Conservation (phyloP, 371 early-diverging fungal species). For the Rhizomucor miehei region DNA sequence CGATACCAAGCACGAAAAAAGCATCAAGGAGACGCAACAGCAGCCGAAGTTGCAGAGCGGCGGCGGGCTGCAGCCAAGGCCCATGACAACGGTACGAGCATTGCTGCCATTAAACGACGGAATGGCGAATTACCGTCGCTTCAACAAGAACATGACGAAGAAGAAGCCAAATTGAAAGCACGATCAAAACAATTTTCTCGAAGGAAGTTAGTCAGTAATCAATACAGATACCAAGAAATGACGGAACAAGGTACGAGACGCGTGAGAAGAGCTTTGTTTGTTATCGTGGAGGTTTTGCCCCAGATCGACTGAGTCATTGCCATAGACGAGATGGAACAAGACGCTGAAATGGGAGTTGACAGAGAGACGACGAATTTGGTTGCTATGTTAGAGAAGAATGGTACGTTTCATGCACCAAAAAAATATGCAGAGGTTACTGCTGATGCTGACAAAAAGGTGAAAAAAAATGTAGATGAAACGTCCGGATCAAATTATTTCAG, state of each 20-base stretch:
- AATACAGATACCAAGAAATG: constrained; percentile 36
- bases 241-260: constrained; percentile 27
- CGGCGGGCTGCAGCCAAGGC: constrained; percentile 29
- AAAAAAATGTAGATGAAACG: constrained; percentile 24
- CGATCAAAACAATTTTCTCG: constrained; percentile 19
- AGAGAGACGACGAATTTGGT: constrained; percentile 47
- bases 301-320: too few relatives aligned
- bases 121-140: constrained; percentile 31
- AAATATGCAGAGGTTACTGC: not conserved
- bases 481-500: constrained; percentile 38
- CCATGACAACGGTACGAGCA: constrained; percentile 30
- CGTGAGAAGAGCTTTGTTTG: too few relatives aligned
- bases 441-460: too few relatives aligned
- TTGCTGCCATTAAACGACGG: constrained; percentile 39
- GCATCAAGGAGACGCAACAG: constrained; percentile 34
- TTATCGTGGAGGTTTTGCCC: too few relatives aligned
- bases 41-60: constrained; percentile 35
- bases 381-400: constrained; percentile 35
- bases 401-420: constrained; percentile 8
- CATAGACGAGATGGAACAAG: constrained; percentile 31
- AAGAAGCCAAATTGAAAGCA: constrained; percentile 8
- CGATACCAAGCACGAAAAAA: constrained; percentile 41
- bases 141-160: constrained; percentile 9
- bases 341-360: constrained; percentile 49
- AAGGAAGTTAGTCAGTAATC: constrained; percentile 33